Percentiles rank a stretch among this genome's conserved stretches.
These are phyloP conservation scores for Globisporangium heterothallicum DNA, from an alignment of 352 stramenopile species.

Conservation along the genomic window DNA sequence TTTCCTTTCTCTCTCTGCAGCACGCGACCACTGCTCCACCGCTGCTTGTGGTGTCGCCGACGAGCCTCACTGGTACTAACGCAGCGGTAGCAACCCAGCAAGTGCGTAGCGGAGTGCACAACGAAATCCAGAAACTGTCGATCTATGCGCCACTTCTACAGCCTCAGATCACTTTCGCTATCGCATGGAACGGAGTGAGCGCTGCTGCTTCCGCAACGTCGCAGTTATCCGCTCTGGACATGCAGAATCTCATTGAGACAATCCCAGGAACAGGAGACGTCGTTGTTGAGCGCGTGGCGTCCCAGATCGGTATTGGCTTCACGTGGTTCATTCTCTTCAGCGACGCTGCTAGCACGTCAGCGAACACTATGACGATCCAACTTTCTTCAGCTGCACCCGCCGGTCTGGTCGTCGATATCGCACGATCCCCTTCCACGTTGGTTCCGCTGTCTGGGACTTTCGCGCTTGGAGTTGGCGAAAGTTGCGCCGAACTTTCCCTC, in stretches of 20 bases:
- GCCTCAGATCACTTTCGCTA: constrained; percentile 20
- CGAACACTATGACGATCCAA: constrained; percentile 11
- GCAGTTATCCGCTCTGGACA: constrained; percentile 23
- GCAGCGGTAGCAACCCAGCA: constrained; percentile 12
- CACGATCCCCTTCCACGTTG: constrained; percentile 21
- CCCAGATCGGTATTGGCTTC: constrained; percentile 29
- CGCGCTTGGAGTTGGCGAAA: constrained; percentile 46
- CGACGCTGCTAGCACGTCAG: constrained; percentile 15
- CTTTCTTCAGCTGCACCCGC: constrained; percentile 10
- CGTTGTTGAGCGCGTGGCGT: constrained; percentile 32
- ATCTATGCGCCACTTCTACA: constrained; percentile 27
- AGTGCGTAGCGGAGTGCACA: constrained; percentile 15
- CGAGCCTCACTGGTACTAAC: constrained; percentile 17
- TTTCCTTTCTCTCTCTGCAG: constrained; percentile 32
- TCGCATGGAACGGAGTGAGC: constrained; percentile 32
- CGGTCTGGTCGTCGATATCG: constrained; percentile 24
- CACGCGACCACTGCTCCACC: constrained; percentile 14
- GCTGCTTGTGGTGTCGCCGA: constrained; percentile 13
- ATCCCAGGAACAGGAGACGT: constrained; percentile 28
- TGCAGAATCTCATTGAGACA: constrained; percentile 22
- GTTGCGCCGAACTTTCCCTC: constrained; percentile 46
- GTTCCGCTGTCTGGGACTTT: constrained; percentile 49
- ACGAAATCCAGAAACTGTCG: constrained; percentile 33
- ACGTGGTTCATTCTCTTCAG: constrained; percentile 34
- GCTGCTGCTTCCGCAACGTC: constrained; percentile 19